These are phyloP conservation scores for Fraxinus nigra DNA, from an alignment of 305 asterid genomes.

Conservation along the genomic window DNA sequence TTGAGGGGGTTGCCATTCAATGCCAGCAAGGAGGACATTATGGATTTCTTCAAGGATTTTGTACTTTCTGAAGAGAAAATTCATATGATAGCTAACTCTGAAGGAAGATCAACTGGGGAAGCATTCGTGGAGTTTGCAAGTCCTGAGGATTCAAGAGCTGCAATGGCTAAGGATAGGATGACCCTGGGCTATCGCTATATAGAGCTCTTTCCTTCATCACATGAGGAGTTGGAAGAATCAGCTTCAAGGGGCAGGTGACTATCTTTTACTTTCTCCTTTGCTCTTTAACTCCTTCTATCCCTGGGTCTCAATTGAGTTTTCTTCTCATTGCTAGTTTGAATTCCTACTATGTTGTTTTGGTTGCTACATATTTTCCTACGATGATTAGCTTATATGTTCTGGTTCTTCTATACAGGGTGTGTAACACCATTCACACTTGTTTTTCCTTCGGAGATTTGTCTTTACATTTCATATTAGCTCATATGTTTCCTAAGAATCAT, in stretches of 20 bases:
- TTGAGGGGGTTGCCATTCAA: slow-evolving; percentile 89
- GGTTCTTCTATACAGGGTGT: neutral
- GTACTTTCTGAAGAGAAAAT: slow-evolving; percentile 59
- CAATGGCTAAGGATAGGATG: slow-evolving; percentile 94
- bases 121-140: slow-evolving; percentile 85
- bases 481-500: neutral
- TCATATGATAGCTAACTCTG: slow-evolving; percentile 61
- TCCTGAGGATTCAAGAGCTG: slow-evolving; percentile 80
- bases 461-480: neutral
- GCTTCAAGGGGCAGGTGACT: slow-evolving; percentile 79
- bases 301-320: neutral
- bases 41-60: slow-evolving; percentile 74
- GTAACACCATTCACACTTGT: neutral
- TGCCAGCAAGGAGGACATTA: slow-evolving; percentile 63
- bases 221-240: slow-evolving; percentile 84
- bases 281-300: neutral
- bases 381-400: neutral
- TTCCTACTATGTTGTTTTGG: neutral
- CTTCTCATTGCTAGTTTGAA: neutral
- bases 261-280: slow-evolving; percentile 17
- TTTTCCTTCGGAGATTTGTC: neutral
- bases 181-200: slow-evolving; percentile 73
- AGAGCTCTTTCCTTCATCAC: slow-evolving; percentile 88
- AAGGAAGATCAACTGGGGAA: slow-evolving; percentile 92
- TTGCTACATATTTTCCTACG: neutral